Percentiles rank a stretch among this genome's conserved stretches.
These are phyloP conservation scores for Raddia distichophylla DNA, from an alignment of 176 grass and related monocot genomes.

Conservation along the genomic window DNA sequence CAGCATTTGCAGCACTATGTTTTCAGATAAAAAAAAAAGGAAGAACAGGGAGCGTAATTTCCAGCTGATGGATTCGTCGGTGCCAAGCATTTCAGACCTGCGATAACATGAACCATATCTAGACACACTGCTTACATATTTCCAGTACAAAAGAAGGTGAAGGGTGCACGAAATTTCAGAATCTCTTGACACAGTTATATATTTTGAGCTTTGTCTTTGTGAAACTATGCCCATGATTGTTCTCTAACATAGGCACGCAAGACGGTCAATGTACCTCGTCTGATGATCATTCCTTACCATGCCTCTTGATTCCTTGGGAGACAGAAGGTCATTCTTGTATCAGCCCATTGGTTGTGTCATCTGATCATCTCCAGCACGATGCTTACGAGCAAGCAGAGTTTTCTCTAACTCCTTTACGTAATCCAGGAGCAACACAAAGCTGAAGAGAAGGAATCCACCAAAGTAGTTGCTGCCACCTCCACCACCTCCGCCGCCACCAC, in stretches of 20 bases:
- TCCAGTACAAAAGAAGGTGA: background rate
- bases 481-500: constrained; percentile 44
- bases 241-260: background rate
- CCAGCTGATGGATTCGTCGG: background rate
- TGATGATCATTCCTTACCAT: background rate
- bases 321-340: background rate
- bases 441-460: constrained; percentile 61
- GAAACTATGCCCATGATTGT: background rate
- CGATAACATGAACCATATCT: background rate
- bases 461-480: constrained; percentile 54
- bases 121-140: background rate
- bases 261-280: background rate
- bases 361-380: constrained; percentile 14
- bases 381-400: constrained; percentile 42
- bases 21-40: background rate
- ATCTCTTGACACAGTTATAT: background rate
- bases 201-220: background rate
- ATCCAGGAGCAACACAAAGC: constrained; percentile 51
- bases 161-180: background rate
- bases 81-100: background rate
- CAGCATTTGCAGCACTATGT: background rate
- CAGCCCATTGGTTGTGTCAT: constrained; percentile 4
- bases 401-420: constrained; percentile 63
- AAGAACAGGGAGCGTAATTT: background rate
- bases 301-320: too few relatives aligned